Conservation (phyloP, 2,329 filamentous ascomycete genomes). For the Orbilia ellipsospora region DNA sequence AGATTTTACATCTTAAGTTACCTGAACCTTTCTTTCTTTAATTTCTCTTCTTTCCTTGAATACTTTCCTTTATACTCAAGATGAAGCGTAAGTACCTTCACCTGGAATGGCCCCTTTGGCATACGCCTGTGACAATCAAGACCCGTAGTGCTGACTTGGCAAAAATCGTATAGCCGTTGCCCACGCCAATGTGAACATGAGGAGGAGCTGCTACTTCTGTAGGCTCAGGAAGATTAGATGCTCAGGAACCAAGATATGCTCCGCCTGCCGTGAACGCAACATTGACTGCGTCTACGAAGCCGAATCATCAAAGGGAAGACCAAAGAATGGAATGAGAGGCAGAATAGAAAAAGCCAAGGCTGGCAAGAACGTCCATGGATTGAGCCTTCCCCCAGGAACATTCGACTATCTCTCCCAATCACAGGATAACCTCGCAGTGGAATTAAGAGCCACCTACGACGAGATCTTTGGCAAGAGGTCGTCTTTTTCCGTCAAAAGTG, state of each 20-base stretch:
- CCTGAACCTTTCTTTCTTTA: constrained; percentile 44
- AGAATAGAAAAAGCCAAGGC: constrained; percentile 46
- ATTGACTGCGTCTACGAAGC: constrained; percentile 56
- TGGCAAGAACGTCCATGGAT: constrained; percentile 28
- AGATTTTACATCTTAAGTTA: constrained; percentile 49
- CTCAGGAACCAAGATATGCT: constrained; percentile 54
- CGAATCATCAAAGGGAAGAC: constrained; percentile 56
- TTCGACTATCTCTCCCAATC: constrained; percentile 40
- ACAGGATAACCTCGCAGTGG: constrained; percentile 48
- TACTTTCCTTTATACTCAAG: constrained; percentile 51
- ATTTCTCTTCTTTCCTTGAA: constrained; percentile 41
- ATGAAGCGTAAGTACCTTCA: constrained; percentile 53
- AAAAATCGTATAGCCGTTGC: constrained; percentile 29
- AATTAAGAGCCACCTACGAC: constrained; percentile 43
- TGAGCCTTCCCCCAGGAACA: constrained; percentile 34
- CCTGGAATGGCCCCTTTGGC: not conserved
- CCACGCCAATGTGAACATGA: constrained; percentile 52
- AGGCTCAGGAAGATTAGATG: constrained; percentile 55
- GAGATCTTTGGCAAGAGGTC: constrained; percentile 53
- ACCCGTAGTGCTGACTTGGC: not conserved
- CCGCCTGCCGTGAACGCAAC: constrained; percentile 55
- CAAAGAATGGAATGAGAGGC: constrained; percentile 51
- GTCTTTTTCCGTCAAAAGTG: constrained; percentile 40
- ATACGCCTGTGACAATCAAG: not conserved
- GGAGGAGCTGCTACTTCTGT: constrained; percentile 57